Evolutionary conservation across 768 basidiomycete species (phyloP), one percentile per base, ranked within the genome.

Genomic region (Serpula lacrymans): DNA sequence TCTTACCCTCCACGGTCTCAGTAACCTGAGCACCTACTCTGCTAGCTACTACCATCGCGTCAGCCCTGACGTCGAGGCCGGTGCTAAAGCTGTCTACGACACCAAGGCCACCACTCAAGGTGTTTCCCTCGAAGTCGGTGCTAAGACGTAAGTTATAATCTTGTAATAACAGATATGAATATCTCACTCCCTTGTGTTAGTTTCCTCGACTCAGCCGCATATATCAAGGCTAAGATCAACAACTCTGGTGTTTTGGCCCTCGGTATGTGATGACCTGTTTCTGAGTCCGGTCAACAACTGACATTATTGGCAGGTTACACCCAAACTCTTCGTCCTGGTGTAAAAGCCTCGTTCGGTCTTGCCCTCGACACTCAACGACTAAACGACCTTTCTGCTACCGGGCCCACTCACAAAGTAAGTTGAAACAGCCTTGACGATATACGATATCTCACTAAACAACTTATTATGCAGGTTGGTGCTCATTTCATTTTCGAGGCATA

Each of bases 1-100:
- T 46, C 80, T 97, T 63, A 91, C 94, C 59, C 51, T 98, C 45
- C 94, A 97, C 69, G 91, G 86, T 51, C 80, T 97, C 60, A 86
- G 88, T 75, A 98, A 96, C 79, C 68, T 96, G 64, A 86, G 83
- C 63, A 84, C 83, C 56, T 97, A 93, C 75, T 75, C 86, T 39
- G 96, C 95, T 45, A 89, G 86, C 65, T 99, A 98, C 80, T 98
- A 97, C 78, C 96, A 99, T 80, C 86, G 87, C 47, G 92, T 96
- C 62, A 86, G 75, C 64, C 65, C 74, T 45, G 90, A 93, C 55
- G 90, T 94, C 37, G 93, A 95, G 71, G 93, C 90, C 46, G 91
- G 91, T 62, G 92, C 92, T 50, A 92, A 92, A 78, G 95, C 94
- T 26, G 76, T 95, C 65, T 99, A 95, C 65, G 93, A 97, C 72